phyloP scores from a whole-genome alignment of 2,329 filamentous ascomycete species.

The Neobulgaria alba region DNA sequence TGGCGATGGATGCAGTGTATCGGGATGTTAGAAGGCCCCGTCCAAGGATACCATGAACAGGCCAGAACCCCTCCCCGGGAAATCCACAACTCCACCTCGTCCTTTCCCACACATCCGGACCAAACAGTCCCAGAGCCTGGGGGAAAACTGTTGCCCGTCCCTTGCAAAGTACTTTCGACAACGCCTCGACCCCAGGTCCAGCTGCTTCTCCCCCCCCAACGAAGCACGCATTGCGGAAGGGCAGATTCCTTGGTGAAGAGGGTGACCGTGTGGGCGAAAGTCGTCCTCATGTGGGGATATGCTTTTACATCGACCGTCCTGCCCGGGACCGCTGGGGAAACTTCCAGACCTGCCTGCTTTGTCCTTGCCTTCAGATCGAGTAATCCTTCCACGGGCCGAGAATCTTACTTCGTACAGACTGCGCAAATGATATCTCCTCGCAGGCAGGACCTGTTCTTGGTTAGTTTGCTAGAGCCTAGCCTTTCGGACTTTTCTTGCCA shows the following conservation, averaged over 20 bases:
- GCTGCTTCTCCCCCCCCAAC: neutral
- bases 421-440: neutral
- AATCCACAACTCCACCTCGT: neutral
- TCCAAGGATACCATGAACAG: neutral
- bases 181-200: neutral
- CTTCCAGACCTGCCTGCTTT: too few relatives aligned
- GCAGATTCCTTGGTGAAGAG: neutral
- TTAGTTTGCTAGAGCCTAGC: too few relatives aligned
- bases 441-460: too few relatives aligned
- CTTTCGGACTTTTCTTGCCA: too few relatives aligned
- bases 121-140: too few relatives aligned
- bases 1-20: too few relatives aligned
- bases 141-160: too few relatives aligned
- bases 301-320: neutral
- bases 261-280: neutral
- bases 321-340: neutral
- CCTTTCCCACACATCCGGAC: neutral
- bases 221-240: neutral
- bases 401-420: neutral
- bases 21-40: neutral
- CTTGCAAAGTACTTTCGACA: too few relatives aligned
- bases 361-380: neutral
- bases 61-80: neutral
- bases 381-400: neutral
- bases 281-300: neutral